Conservation (phyloP, 352 stramenopile species). For the Blastocystis sp. region DNA sequence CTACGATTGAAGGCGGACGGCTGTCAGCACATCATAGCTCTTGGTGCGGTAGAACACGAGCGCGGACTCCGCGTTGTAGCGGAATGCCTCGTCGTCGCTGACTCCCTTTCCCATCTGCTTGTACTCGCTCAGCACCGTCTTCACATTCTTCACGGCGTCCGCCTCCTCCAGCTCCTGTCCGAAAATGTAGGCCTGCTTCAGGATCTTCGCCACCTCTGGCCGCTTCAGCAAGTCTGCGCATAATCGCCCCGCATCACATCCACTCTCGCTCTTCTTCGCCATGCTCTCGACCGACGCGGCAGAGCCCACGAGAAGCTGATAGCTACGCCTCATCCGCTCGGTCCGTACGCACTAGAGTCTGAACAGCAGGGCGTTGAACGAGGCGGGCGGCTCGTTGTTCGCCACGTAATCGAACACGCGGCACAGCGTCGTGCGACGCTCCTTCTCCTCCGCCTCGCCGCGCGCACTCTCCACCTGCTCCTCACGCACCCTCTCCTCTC, state of each 20-base stretch:
- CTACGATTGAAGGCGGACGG: neutral
- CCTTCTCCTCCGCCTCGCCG: neutral
- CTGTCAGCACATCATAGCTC: conserved; percentile 3
- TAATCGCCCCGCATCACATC: neutral
- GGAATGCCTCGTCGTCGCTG: neutral
- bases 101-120: conserved; percentile 11
- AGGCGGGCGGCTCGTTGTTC: neutral
- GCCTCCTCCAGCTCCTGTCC: neutral
- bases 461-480: neutral
- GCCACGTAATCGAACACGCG: conserved; percentile 18
- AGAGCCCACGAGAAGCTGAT: conserved; percentile 24
- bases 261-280: neutral
- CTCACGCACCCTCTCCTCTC: neutral
- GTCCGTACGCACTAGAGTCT: neutral
- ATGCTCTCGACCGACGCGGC: neutral
- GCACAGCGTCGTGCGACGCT: neutral
- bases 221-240: neutral
- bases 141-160: conserved; percentile 18
- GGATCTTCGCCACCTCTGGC: neutral
- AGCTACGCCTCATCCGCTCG: neutral
- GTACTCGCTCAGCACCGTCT: conserved; percentile 15
- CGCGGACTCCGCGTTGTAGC: conserved; percentile 25
- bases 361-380: conserved; percentile 33
- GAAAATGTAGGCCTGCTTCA: conserved; percentile 60
- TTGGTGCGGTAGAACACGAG: conserved; percentile 30